These are phyloP conservation scores for Paraglomus brasilianum DNA, from an alignment of 192 early-diverging fungal genomes.

Conservation along the genomic window DNA sequence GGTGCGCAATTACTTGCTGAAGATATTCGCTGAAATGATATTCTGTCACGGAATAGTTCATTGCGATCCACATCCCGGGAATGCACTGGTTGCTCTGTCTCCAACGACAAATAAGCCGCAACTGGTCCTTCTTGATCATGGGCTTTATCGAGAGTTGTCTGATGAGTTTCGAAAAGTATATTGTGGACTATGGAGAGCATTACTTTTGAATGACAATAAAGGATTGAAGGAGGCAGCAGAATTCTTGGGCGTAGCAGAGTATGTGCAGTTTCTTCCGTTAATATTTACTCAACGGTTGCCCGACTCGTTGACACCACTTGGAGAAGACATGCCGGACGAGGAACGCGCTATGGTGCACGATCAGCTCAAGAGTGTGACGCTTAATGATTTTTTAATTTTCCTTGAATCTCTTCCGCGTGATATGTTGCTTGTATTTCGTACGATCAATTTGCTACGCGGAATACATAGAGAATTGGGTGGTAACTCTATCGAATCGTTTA, in stretches of 20 bases:
- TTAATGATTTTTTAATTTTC: conserved; percentile 52
- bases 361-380: conserved; percentile 42
- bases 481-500: conserved; percentile 47
- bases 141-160: conserved; percentile 48
- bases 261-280: conserved; percentile 44
- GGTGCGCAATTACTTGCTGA: conserved; percentile 40
- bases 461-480: conserved; percentile 53
- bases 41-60: conserved; percentile 46
- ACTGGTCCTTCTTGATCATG: conserved; percentile 51
- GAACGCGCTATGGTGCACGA: conserved; percentile 36
- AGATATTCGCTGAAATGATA: conserved; percentile 56
- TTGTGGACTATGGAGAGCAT: conserved; percentile 50
- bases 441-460: conserved; percentile 48
- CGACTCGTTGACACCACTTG: conserved; percentile 38
- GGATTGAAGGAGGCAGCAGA: conserved; percentile 35
- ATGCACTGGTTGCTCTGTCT: conserved; percentile 28
- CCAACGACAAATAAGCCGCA: conserved; percentile 36
- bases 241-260: conserved; percentile 40
- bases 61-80: conserved; percentile 45
- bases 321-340: conserved; percentile 40
- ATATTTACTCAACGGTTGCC: conserved; percentile 48
- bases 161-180: conserved; percentile 48
- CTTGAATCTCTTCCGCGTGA: conserved; percentile 53
- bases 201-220: conserved; percentile 44
- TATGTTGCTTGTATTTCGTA: conserved; percentile 54